phyloP scores from a whole-genome alignment of 2,329 filamentous ascomycete species.

The Colletotrichum higginsianum region DNA sequence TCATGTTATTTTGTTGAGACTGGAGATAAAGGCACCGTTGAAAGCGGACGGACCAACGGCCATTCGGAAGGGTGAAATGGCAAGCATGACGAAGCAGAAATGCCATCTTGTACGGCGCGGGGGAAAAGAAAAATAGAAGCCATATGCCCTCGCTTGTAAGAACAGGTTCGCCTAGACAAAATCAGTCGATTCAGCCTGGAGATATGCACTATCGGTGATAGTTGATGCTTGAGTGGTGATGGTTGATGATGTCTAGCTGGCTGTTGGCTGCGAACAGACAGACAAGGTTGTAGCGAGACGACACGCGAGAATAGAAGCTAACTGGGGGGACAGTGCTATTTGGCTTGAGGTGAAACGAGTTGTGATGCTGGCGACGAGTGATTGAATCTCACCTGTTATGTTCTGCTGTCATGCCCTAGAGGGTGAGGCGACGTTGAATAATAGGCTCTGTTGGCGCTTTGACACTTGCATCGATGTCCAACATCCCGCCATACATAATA shows the following conservation, averaged over 20 bases:
- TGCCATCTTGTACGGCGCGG: neutral
- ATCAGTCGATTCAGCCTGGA: neutral
- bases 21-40: constrained; percentile 10
- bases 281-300: neutral
- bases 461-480: neutral
- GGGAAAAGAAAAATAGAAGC: neutral
- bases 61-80: neutral
- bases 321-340: neutral
- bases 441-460: too few species aligned
- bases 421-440: neutral
- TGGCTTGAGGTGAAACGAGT: neutral
- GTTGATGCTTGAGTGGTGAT: too few species aligned
- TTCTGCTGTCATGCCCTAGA: neutral
- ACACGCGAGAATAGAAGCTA: neutral
- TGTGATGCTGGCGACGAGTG: neutral
- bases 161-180: neutral
- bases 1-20: constrained; percentile 11
- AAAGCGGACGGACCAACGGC: neutral
- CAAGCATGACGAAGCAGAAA: neutral
- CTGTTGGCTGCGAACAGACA: neutral
- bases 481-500: neutral
- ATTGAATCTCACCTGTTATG: neutral
- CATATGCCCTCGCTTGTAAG: neutral
- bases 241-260: neutral
- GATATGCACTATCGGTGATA: too few species aligned